Evolutionary conservation across 2,329 filamentous ascomycete genomes (phyloP).

Genomic region (Fonsecaea pedrosoi): DNA sequence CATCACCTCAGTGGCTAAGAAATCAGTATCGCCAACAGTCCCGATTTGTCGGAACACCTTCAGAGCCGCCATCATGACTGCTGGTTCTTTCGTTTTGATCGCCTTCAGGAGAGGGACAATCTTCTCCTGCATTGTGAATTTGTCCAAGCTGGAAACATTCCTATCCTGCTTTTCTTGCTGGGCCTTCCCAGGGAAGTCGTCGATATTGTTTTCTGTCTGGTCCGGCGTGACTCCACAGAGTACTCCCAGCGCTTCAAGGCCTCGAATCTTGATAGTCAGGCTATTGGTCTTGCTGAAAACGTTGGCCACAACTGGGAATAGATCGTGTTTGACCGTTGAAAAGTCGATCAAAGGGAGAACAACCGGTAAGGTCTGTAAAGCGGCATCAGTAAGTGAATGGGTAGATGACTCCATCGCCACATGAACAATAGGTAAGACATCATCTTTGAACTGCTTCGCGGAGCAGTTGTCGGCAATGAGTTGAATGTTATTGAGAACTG

Average conservation of each 20-base stretch:
- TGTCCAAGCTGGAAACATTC: conserved; percentile 84
- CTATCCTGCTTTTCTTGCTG: conserved; percentile 54
- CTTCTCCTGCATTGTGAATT: conserved; percentile 98
- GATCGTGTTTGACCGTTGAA: conserved; percentile 93
- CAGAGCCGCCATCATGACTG: conserved; percentile 93
- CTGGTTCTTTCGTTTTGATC: conserved; percentile 97
- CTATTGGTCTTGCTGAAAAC: conserved; percentile 95
- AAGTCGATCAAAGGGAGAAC: conserved; percentile 93
- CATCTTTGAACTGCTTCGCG: conserved; percentile 94
- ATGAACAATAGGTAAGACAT: conserved; percentile 85
- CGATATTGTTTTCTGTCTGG: conserved; percentile 72
- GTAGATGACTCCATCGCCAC: conserved; percentile 86
- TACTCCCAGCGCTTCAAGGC: conserved; percentile 85
- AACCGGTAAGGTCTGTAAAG: conserved; percentile 76
- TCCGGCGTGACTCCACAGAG: conserved; percentile 77
- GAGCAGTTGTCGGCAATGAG: conserved; percentile 79
- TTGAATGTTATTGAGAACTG: conserved; percentile 82
- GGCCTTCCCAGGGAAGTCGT: conserved; percentile 76
- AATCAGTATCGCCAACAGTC: conserved; percentile 81
- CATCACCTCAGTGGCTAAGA: conserved; percentile 87
- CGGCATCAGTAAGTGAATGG: conserved; percentile 85
- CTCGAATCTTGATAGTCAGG: conserved; percentile 91
- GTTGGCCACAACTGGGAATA: conserved; percentile 87
- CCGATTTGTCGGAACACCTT: conserved; percentile 85
- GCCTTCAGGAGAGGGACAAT: conserved; percentile 86